A percentile compares a stretch with the other conserved stretches of the same genome.
Evolutionary conservation across 768 basidiomycete genomes (phyloP).

Genomic region (Leccinum pellstonianum): DNA sequence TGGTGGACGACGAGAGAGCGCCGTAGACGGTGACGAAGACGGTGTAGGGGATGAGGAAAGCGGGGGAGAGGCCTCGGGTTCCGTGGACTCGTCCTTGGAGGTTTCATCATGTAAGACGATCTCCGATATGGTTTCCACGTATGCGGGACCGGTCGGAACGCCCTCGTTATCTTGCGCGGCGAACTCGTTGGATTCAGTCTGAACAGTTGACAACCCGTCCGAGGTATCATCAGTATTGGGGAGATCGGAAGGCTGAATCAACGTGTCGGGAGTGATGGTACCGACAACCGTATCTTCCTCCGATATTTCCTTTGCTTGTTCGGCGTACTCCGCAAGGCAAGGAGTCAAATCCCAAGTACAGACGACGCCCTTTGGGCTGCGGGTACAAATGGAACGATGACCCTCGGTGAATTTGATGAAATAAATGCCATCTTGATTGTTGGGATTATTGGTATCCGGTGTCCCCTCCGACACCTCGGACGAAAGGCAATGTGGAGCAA

Average conservation of each 20-base stretch:
- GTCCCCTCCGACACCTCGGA: slow-evolving; percentile 1
- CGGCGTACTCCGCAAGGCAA: slow-evolving; percentile 10
- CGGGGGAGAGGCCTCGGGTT: neutral
- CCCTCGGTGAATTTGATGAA: slow-evolving; percentile 14
- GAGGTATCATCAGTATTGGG: neutral
- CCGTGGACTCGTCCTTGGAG: neutral
- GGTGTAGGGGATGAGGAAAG: neutral
- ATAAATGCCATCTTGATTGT: slow-evolving; percentile 4
- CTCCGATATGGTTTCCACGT: neutral
- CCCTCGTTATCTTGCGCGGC: neutral
- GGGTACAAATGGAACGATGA: slow-evolving; percentile 10
- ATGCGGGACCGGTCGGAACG: neutral
- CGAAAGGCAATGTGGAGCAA: slow-evolving; percentile 7
- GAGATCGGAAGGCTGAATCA: neutral
- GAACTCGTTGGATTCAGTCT: neutral
- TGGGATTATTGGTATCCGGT: neutral
- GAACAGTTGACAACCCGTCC: neutral
- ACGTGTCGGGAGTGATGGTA: too few relatives aligned
- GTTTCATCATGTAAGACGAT: neutral
- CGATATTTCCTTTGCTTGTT: neutral
- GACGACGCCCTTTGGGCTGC: slow-evolving; percentile 13
- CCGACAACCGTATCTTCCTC: neutral
- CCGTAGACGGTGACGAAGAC: neutral
- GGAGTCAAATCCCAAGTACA: slow-evolving; percentile 16
- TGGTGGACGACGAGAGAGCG: neutral